phyloP scores from a whole-genome alignment of 129 eudicot species.

The Lonicera japonica region DNA sequence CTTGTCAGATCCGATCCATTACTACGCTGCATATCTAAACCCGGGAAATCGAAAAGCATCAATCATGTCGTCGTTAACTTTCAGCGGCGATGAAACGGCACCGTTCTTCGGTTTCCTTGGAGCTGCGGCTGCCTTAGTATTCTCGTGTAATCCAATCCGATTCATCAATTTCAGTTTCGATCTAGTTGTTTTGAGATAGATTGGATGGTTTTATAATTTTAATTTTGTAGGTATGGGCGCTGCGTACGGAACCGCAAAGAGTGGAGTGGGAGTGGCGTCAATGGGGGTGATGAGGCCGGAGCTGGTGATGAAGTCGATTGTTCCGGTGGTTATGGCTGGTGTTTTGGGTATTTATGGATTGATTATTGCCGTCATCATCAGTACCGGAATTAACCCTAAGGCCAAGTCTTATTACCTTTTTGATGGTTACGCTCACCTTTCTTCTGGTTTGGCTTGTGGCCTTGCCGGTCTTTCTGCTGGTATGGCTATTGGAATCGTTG shows the following conservation, averaged over 20 bases:
- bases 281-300: conserved; percentile 95
- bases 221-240: conserved; percentile 72
- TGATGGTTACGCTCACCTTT: conserved; percentile 78
- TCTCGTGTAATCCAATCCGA: background rate
- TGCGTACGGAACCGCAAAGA: conserved; percentile 87
- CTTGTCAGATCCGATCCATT: conserved; percentile 33
- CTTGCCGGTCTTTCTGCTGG: conserved; percentile 85
- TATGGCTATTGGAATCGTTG: conserved; percentile 85
- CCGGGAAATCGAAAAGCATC: background rate
- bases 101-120: conserved; percentile 94
- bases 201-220: background rate
- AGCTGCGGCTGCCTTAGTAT: conserved; percentile 41
- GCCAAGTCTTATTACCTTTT: conserved; percentile 70
- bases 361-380: conserved; percentile 80
- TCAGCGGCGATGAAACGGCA: conserved; percentile 88
- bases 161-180: background rate
- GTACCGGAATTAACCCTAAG: conserved; percentile 87
- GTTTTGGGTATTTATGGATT: conserved; percentile 79
- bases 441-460: conserved; percentile 86
- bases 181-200: conserved; percentile 3
- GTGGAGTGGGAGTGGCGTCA: conserved; percentile 86
- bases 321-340: conserved; percentile 91
- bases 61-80: conserved; percentile 52
- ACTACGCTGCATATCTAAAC: conserved; percentile 18
- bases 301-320: conserved; percentile 82